phyloP scores from a whole-genome alignment of 2,329 filamentous ascomycete species.

The Cercospora sesami region DNA sequence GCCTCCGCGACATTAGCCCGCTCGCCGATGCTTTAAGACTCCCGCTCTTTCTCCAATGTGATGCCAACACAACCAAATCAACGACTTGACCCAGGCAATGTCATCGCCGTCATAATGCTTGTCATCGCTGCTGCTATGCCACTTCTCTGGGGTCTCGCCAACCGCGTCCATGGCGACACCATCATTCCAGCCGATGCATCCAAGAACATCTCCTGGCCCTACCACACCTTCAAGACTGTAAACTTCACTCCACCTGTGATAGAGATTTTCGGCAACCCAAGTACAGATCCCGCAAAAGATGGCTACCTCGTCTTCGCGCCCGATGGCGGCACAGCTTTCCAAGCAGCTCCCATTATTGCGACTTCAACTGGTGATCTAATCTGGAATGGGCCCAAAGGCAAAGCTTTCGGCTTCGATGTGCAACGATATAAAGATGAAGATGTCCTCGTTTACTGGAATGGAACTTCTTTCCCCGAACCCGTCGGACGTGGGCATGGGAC shows the following conservation, averaged over 20 bases:
- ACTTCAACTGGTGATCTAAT: slow-evolving; percentile 22
- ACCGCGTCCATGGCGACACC: slow-evolving; percentile 5
- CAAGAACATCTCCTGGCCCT: slow-evolving; percentile 22
- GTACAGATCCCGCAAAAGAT: neutral
- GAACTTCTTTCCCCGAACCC: slow-evolving; percentile 23
- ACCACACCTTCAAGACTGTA: slow-evolving; percentile 18
- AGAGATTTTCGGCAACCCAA: slow-evolving; percentile 4
- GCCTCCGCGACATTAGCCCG: neutral
- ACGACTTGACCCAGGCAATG: slow-evolving; percentile 1
- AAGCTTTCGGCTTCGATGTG: slow-evolving; percentile 26
- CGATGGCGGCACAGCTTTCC: slow-evolving; percentile 22
- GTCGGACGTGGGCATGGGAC: slow-evolving; percentile 24
- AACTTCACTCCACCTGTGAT: slow-evolving; percentile 23
- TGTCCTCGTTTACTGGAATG: slow-evolving; percentile 27
- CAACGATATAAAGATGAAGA: slow-evolving; percentile 22
- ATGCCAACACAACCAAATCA: neutral
- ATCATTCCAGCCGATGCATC: slow-evolving; percentile 16
- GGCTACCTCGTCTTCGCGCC: slow-evolving; percentile 28
- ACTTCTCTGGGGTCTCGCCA: neutral
- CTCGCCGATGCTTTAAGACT: neutral
- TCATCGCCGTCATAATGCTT: slow-evolving; percentile 8
- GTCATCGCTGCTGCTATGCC: neutral
- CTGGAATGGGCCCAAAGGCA: slow-evolving; percentile 23
- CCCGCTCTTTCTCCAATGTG: neutral
- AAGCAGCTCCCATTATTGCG: slow-evolving; percentile 23